Evolutionary conservation across 2,329 filamentous ascomycete species (phyloP), one percentile per base, ranked within the genome.

Genomic region (Pseudogymnoascus sp.): DNA sequence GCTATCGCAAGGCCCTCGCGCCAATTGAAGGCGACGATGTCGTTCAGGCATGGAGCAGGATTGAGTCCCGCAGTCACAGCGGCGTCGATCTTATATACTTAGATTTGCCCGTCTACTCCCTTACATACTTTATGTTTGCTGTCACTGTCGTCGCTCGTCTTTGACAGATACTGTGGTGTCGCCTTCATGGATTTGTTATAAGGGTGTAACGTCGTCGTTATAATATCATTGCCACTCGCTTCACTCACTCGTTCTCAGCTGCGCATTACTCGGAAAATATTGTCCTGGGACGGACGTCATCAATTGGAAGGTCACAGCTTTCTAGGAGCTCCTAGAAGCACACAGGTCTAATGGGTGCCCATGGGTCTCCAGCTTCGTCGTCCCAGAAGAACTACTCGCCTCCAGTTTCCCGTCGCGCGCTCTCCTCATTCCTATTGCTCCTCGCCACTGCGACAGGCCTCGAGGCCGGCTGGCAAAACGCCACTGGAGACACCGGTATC

Each of bases 391-490:
- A 53, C 9, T 25, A 53, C 9, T 53, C 47, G 14, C 33, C 7
- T 14, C 28, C 28, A 15, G 15, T 15, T 33, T 53, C 47, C 4
- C 28, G 28, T 53, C 47, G 47, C 47, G 47, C 47, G 7, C 28
- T 35, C 47, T 53, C 47, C 8, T 53, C 47, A 3, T 15, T 53
- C 5, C n/a, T 53, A 53, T 14, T 53, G 9, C 47, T 53, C 5
- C 47, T 53, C 28, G 47, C 66, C 53, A 71, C 73, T 22, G 70
- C 73, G 22, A 64, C 66, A 57, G 63, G 60, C 35, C 41, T 57
- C n/a, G 62, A 59, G 36, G 39, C 41, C 28, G 30, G 64, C 61
- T 63, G 60, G 1, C 53, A 62, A 12, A 68, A 64, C 22, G 60
- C 62, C 36, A 63, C 66, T 39, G 65, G 64, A 37, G 36, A 61